Percentiles rank a stretch among this genome's conserved stretches.
These are phyloP conservation scores for Purpureocillium takamizusanense DNA, from an alignment of 2,329 filamentous ascomycete species.

Conservation along the genomic window DNA sequence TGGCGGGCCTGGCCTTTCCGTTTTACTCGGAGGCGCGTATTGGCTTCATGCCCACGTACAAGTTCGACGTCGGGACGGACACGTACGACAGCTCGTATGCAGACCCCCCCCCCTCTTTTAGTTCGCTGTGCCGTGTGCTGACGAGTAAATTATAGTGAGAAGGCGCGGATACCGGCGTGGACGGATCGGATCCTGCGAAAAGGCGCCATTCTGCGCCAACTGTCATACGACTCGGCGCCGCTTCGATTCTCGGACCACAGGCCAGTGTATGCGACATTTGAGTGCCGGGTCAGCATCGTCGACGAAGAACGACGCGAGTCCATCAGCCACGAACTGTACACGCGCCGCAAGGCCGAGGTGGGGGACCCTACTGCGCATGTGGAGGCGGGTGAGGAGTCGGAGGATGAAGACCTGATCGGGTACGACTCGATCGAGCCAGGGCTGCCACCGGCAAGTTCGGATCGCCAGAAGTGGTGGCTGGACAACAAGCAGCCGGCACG, in stretches of 20 bases:
- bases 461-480: slow-evolving; percentile 63
- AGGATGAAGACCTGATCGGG: slow-evolving; percentile 73
- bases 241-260: slow-evolving; percentile 89
- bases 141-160: slow-evolving; percentile 51
- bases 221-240: slow-evolving; percentile 73
- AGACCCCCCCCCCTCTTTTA: too few species aligned
- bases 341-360: slow-evolving; percentile 56
- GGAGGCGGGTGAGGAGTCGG: slow-evolving; percentile 42
- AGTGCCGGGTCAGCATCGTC: slow-evolving; percentile 72
- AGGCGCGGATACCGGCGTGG: slow-evolving; percentile 92
- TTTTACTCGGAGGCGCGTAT: slow-evolving; percentile 89
- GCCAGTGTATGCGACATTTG: slow-evolving; percentile 87
- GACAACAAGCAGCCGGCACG: slow-evolving; percentile 66
- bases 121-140: slow-evolving; percentile 3
- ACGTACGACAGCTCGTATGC: slow-evolving; percentile 73
- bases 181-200: slow-evolving; percentile 88
- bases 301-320: slow-evolving; percentile 64
- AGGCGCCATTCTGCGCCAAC: slow-evolving; percentile 72
- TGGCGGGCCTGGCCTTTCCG: slow-evolving; percentile 78
- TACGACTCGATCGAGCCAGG: slow-evolving; percentile 80
- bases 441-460: slow-evolving; percentile 57
- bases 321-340: slow-evolving; percentile 69
- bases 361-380: slow-evolving; percentile 52
- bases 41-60: slow-evolving; percentile 88
- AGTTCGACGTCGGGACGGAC: slow-evolving; percentile 83